Base-by-base conservation (phyloP, 2,329 filamentous ascomycete species). In the Sporothrix inflata region DNA sequence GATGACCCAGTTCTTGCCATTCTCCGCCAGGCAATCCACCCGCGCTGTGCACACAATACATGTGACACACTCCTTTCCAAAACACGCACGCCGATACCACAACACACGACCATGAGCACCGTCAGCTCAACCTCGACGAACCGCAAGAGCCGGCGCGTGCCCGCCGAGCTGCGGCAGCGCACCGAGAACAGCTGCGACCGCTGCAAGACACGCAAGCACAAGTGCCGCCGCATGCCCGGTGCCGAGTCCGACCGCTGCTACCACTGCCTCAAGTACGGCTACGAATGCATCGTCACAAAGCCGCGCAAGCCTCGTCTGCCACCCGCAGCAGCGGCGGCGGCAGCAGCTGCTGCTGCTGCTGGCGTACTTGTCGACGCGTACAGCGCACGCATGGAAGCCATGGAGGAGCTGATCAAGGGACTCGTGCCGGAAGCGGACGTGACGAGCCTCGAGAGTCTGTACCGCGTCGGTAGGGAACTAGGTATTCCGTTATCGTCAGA, bases 101-200 rank as follows among this genome's bases (percentile, higher is more conserved):
- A 14, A 24, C 21, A 21, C 27, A 30, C 11, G 16, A 27, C 19
- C 3, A 69, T 69, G 45, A 69, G 47, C 66, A 53, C 47, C 27
- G 7, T 65, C 51, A 16, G 51, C 51, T 27, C 55, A n/a, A 24
- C 66, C 14, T 40, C 38, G 30, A 69, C 53, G 4, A 47, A 21
- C 55, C 55, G 69, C 16, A 70, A 70, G 57, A 78, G 76, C 69
- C 75, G 77, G 71, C 76, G 79, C 74, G 82, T 84, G 19, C 82
- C 82, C 7, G 77, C 80, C 57, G 82, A 84, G 66, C 81, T 83
- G 74, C 78, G 82, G 72, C 82, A 84, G 76, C 78, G 82, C 47
- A 83, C 82, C 72, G 82, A 84, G 75, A 81, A 80, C n/a, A 81
- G 79, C 71, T 84, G 82, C 76, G 82, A 84, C 76, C 81, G 82